These are phyloP conservation scores for Phytophthora crassamura DNA, from an alignment of 352 stramenopile species.

Conservation along the genomic window DNA sequence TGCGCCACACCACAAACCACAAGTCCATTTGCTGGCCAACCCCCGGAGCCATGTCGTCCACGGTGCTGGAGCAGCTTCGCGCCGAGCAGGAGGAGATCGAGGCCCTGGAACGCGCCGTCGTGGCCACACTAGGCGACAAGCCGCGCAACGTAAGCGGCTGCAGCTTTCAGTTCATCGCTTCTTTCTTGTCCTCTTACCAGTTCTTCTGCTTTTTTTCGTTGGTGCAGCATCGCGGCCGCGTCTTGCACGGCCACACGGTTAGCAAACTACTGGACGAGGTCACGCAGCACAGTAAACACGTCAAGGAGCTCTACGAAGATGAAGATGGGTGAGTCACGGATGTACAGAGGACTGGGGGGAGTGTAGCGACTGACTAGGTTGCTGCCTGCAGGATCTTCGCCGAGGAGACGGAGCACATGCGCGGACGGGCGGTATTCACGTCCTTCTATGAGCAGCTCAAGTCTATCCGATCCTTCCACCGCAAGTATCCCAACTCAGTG, in stretches of 20 bases:
- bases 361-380: not conserved
- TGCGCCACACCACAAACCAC: no score
- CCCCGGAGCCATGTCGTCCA: constrained; percentile 72
- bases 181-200: not conserved
- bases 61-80: constrained; percentile 84
- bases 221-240: constrained; percentile 72
- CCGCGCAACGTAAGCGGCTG: constrained; percentile 68
- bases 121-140: constrained; percentile 79
- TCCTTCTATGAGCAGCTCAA: constrained; percentile 92
- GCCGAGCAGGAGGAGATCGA: constrained; percentile 85
- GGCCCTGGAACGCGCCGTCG: constrained; percentile 72
- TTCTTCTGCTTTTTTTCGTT: constrained; percentile 6
- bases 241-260: constrained; percentile 87
- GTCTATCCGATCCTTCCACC: constrained; percentile 83
- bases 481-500: constrained; percentile 80
- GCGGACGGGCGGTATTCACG: constrained; percentile 79
- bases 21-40: no score
- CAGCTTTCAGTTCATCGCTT: not conserved
- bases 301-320: constrained; percentile 84
- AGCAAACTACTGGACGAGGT: constrained; percentile 82
- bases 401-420: constrained; percentile 83
- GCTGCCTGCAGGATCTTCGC: constrained; percentile 59
- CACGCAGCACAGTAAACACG: constrained; percentile 68
- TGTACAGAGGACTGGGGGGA: not conserved
- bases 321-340: constrained; percentile 68